Evolutionary conservation across 805 yeast species (phyloP), one percentile per base, ranked within the genome.

Genomic region (Zygosaccharomyces gambellarensis): DNA sequence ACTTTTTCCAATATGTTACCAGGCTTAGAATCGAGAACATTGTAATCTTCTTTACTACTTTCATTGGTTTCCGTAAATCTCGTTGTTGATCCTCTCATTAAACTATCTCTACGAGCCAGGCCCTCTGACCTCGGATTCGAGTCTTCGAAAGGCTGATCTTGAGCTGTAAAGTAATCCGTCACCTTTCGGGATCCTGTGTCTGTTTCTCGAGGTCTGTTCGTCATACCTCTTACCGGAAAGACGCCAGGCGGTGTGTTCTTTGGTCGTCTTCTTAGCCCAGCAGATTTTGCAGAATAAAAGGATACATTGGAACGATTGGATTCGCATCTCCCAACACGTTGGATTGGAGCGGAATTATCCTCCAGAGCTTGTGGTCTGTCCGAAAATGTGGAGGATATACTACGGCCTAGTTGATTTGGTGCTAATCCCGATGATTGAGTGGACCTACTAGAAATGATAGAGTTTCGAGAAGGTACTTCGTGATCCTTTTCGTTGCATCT

Each of bases 151-250:
- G 41, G 29, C 4, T 21, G 43, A 17, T 25, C 39, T 12, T 21
- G 23, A 5, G 29, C 39, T 17, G 52, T 47, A 17, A 29, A 17
- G 61, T 56, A 59, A 28, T 40, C 27, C 17, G 27, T n/a, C 19
- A 42, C 9, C 2, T 10, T 17, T 34, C 14, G 22, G 14, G 22
- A 7, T 7, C 11, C 14, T 34, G 4, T 5, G 1, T 17, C 23
- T 14, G 22, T 17, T 14, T 17, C 22, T 34, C 22, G 67, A 38
- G 78, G 63, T 2, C 92, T 85, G 9, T 71, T 73, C 1, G 87
- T 90, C 92, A 86, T 85, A 1, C 87, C 92, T 56, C 73, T 73
- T 2, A 86, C 90, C 0, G 95, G 94, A 67, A 85, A 86, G 1
- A 85, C 90, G 52, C 88, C 88, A 23, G 79, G 79, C 3, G 92